Conservation (phyloP, 2,329 filamentous ascomycete genomes). For the Zarea fungicola region DNA sequence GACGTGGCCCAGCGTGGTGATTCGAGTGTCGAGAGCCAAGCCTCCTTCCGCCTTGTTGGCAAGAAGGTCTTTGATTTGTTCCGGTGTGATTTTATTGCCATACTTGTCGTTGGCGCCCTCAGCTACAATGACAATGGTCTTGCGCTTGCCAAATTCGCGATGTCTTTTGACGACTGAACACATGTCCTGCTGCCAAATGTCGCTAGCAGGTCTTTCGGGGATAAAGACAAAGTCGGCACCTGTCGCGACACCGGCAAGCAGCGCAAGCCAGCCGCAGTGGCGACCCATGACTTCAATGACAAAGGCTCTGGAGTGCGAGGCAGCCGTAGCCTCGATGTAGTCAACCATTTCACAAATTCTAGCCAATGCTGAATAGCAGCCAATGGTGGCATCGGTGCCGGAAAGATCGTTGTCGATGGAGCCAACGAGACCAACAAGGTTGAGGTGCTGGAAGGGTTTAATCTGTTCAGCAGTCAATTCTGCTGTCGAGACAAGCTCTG, state of each 20-base stretch:
- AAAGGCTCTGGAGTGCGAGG: constrained; percentile 91
- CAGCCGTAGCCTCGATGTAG: constrained; percentile 92
- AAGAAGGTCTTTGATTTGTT: constrained; percentile 83
- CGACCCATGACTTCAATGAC: constrained; percentile 98
- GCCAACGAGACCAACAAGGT: constrained; percentile 93
- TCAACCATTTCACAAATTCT: constrained; percentile 95
- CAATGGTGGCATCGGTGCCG: constrained; percentile 94
- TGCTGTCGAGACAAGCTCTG: constrained; percentile 73
- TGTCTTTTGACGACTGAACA: constrained; percentile 72
- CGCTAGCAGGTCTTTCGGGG: constrained; percentile 82
- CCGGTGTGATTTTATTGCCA: constrained; percentile 75
- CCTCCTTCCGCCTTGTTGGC: constrained; percentile 60
- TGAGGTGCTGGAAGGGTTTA: constrained; percentile 75
- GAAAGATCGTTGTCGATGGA: constrained; percentile 99
- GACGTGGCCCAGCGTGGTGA: constrained; percentile 95
- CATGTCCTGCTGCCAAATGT: constrained; percentile 90
- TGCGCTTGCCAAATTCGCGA: constrained; percentile 82
- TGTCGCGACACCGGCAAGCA: constrained; percentile 93
- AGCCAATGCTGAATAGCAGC: constrained; percentile 87
- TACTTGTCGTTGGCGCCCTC: constrained; percentile 86
- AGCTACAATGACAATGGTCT: constrained; percentile 96
- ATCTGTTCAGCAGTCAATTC: constrained; percentile 68
- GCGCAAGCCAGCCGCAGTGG: constrained; percentile 94
- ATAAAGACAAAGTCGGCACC: constrained; percentile 97
- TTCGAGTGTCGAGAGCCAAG: constrained; percentile 81